phyloP scores from a whole-genome alignment of 257 asterid genomes.

The Gynochthodes officinalis region DNA sequence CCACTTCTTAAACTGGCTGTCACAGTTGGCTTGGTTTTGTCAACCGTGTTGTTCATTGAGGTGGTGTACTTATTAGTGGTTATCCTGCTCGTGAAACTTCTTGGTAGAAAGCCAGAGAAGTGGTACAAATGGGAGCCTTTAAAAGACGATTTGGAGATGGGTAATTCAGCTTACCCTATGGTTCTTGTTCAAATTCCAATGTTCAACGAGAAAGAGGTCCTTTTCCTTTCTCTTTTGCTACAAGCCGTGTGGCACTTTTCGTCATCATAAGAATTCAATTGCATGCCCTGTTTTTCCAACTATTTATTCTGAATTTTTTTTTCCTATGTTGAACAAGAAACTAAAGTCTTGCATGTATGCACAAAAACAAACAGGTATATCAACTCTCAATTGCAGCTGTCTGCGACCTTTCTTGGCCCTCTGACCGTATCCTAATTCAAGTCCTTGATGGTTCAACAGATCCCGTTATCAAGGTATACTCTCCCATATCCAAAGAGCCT shows the following conservation, averaged over 20 bases:
- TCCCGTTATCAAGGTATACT: slow-evolving; percentile 53
- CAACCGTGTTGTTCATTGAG: slow-evolving; percentile 75
- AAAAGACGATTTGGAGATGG: slow-evolving; percentile 83
- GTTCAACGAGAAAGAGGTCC: slow-evolving; percentile 94
- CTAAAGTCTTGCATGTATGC: too few species aligned
- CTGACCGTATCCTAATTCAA: slow-evolving; percentile 76
- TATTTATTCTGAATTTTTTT: too few species aligned
- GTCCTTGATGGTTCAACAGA: slow-evolving; percentile 95
- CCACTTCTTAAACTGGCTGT: slow-evolving; percentile 55
- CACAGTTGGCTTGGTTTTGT: slow-evolving; percentile 58
- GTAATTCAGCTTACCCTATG: slow-evolving; percentile 67
- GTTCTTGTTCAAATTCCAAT: slow-evolving; percentile 96
- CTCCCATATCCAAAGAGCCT: too few species aligned
- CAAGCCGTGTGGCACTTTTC: not conserved
- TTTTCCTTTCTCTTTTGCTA: not conserved
- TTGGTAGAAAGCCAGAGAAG: slow-evolving; percentile 67
- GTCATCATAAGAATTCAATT: too few species aligned
- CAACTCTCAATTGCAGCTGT: slow-evolving; percentile 94
- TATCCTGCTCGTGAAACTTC: slow-evolving; percentile 48
- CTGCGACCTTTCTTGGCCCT: slow-evolving; percentile 94
- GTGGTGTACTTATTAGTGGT: slow-evolving; percentile 79
- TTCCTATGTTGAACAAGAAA: too few species aligned
- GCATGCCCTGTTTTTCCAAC: too few species aligned
- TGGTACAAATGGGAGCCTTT: slow-evolving; percentile 80
- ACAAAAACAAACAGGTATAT: slow-evolving; percentile 54